Evolutionary conservation across 2,329 filamentous ascomycete genomes (phyloP).

Genomic region (Neopestalotiopsis sp.): DNA sequence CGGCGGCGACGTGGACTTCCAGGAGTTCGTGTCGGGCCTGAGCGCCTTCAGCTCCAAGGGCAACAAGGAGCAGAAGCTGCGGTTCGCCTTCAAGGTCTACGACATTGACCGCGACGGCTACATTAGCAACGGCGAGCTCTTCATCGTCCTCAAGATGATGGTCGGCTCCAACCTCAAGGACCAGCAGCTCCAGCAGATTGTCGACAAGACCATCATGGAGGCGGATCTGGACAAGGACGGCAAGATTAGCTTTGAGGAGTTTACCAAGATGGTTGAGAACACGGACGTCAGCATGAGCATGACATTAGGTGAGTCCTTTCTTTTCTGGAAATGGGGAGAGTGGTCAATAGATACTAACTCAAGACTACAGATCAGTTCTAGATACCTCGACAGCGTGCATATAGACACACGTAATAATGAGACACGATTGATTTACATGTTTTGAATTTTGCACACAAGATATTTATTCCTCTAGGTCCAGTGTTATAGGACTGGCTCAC

Average conservation of each 20-base stretch:
- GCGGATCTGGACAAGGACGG: conserved; percentile 94
- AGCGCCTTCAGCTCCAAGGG: conserved; percentile 97
- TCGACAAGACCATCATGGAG: conserved; percentile 99
- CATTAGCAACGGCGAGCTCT: conserved; percentile 98
- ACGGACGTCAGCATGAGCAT: conserved; percentile 81
- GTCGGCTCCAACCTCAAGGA: conserved; percentile 99
- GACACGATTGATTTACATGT: conserved; percentile 14
- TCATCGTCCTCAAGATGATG: conserved; percentile 99
- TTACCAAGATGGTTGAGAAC: conserved; percentile 98
- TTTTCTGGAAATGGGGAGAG: not conserved
- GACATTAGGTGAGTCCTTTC: conserved; percentile 66
- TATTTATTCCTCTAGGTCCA: not conserved
- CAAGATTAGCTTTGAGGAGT: conserved; percentile 99
- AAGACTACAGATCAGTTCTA: conserved; percentile 34
- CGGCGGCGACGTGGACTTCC: conserved; percentile 96
- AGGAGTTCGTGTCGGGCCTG: conserved; percentile 95
- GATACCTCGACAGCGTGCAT: conserved; percentile 26
- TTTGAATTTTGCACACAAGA: not conserved
- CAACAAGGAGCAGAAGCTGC: conserved; percentile 98
- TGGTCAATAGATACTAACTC: not conserved
- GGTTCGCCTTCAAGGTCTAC: conserved; percentile 99
- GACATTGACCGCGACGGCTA: conserved; percentile 98
- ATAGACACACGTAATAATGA: conserved; percentile 30
- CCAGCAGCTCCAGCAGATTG: conserved; percentile 98
- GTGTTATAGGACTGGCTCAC: not conserved